Base-by-base conservation (phyloP, 2,329 filamentous ascomycete species). In the Penicillium sp. region DNA sequence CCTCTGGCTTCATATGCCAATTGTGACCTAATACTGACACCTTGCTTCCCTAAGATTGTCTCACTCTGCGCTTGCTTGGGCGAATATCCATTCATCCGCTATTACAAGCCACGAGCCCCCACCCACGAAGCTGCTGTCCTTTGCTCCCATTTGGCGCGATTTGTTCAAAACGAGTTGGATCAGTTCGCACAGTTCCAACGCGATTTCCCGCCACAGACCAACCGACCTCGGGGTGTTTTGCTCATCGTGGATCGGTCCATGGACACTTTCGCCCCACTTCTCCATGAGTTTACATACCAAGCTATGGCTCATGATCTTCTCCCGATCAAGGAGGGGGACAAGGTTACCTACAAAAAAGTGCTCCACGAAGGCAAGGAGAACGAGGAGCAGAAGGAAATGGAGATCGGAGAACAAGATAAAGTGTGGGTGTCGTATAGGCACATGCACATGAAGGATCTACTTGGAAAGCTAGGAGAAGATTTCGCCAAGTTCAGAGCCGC, bases 231-330 rank as follows among this genome's bases (percentile, higher is more conserved):
- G 60, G 90, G 90, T 37, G 85, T 92, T 0, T 82, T 99, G 0
- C 80, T 96, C 67, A 89, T 99, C 58, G 90, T 92, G 1, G 94
- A 97, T 72, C 85, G 94, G 58, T 90, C 92, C 7, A 94, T 99
- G 89, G 94, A 99, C 72, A 75, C 97, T 3, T 85, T 89, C 76
- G 87, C 93, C 0, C 94, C 94, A 1, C 77, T 97, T 11, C 71
- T 97, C 4, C 94, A 99, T 75, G 94, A 99, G 68, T 97, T 99
- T 71, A 97, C 94, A 12, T 99, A 97, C 72, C 94, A 99, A 74
- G 92, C 94, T 49, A 97, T 99, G 93, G 93, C 91, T 3, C 90
- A 97, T 73, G 94, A 99, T 70, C 79, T 99, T 8, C 78, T 99
- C 27, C 89, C 89, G 0, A 91, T 99, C 68, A 87, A 89, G 66